Evolutionary conservation across 768 basidiomycete species (phyloP).

Genomic region (Trametes cingulata): DNA sequence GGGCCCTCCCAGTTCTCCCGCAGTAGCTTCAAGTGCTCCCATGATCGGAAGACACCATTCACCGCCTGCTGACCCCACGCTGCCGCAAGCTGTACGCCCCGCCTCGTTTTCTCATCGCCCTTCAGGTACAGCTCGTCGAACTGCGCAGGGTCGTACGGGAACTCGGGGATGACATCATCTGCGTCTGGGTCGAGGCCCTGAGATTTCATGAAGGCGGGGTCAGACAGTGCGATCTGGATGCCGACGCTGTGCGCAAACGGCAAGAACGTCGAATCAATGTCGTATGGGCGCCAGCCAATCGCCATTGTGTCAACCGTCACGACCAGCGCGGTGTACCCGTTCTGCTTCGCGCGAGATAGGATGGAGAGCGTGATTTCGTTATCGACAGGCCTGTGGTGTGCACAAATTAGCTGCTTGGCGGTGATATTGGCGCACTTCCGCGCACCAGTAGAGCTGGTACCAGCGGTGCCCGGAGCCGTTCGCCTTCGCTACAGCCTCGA

Average conservation of each 20-base stretch:
- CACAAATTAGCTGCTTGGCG: background rate
- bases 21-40: constrained; percentile 72
- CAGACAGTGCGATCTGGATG: constrained; percentile 64
- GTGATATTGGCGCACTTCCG: background rate
- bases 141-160: constrained; percentile 59
- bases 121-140: constrained; percentile 42
- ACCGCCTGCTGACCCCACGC: constrained; percentile 66
- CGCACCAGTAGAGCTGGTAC: constrained; percentile 82
- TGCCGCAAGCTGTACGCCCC: constrained; percentile 48
- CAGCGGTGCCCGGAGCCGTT: constrained; percentile 70
- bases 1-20: constrained; percentile 78
- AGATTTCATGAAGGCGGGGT: constrained; percentile 76
- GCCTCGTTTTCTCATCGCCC: constrained; percentile 50
- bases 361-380: constrained; percentile 65
- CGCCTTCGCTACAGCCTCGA: constrained; percentile 76
- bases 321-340: constrained; percentile 70
- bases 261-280: constrained; percentile 62
- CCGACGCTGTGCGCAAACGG: constrained; percentile 71
- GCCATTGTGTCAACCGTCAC: constrained; percentile 76
- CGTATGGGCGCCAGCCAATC: constrained; percentile 77
- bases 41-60: constrained; percentile 62
- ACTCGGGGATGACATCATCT: constrained; percentile 42
- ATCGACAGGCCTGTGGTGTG: constrained; percentile 54
- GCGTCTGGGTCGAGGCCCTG: constrained; percentile 47
- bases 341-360: constrained; percentile 63